Evolutionary conservation across 2,329 filamentous ascomycete genomes (phyloP).

Genomic region (Epichloe amarillans): DNA sequence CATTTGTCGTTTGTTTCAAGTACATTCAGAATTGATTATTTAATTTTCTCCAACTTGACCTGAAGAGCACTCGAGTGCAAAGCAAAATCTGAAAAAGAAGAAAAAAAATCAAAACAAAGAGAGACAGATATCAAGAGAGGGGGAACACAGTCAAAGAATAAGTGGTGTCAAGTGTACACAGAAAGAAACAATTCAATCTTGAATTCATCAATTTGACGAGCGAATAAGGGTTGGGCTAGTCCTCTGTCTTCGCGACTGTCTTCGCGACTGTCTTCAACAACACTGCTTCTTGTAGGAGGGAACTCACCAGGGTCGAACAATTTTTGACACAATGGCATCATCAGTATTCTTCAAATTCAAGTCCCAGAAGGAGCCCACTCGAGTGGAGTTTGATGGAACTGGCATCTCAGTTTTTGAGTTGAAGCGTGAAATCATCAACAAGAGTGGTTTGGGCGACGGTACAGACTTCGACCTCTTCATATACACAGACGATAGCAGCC

Average conservation of each 20-base stretch:
- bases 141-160: constrained; percentile 1
- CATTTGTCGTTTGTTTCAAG: constrained; percentile 22
- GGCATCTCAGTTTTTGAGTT: constrained; percentile 97
- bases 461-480: constrained; percentile 94
- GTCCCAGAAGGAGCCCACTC: constrained; percentile 87
- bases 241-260: constrained; percentile 1
- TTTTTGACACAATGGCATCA: constrained; percentile 60
- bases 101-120: constrained; percentile 9
- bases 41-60: constrained; percentile 21
- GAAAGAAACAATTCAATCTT: constrained; percentile 6
- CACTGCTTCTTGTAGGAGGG: constrained; percentile 14
- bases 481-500: constrained; percentile 79
- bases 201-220: constrained; percentile 3
- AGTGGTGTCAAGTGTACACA: constrained; percentile 5
- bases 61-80: constrained; percentile 26
- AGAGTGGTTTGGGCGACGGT: constrained; percentile 86
- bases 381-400: constrained; percentile 93
- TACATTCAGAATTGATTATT: constrained; percentile 43
- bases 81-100: constrained; percentile 15
- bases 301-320: constrained; percentile 7
- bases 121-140: background rate
- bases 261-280: constrained; percentile 6
- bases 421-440: constrained; percentile 95
- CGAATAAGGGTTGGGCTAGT: background rate
- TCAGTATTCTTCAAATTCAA: constrained; percentile 99